Percentiles rank a stretch among this genome's conserved stretches.
Conservation (phyloP, 73 alveolate genomes). For the Paramecium sexaurelia region DNA sequence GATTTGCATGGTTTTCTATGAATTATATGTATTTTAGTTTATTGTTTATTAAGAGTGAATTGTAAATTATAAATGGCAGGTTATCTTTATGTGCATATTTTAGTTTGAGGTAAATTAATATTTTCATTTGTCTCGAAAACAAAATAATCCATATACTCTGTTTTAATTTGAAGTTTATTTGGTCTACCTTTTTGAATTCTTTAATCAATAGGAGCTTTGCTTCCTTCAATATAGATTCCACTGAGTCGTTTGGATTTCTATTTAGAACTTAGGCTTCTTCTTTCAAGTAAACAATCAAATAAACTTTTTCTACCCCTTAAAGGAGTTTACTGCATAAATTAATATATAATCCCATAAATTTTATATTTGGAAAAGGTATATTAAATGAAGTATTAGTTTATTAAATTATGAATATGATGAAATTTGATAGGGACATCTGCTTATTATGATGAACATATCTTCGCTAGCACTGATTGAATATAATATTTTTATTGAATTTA, state of each 20-base stretch:
- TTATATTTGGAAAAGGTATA: neutral
- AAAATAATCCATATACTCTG: neutral
- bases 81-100: neutral
- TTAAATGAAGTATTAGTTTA: neutral
- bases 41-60: neutral
- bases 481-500: neutral
- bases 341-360: conserved; percentile 1
- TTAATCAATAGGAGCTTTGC: neutral
- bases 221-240: neutral
- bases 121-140: neutral
- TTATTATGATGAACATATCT: neutral
- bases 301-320: neutral
- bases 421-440: conserved; percentile 33
- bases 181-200: neutral
- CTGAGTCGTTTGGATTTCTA: neutral
- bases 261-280: neutral
- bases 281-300: neutral
- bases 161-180: neutral
- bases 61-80: neutral
- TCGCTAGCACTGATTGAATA: neutral
- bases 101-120: neutral
- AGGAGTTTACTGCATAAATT: neutral
- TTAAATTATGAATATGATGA: neutral
- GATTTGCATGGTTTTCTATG: neutral
- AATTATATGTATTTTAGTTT: neutral